Conservation (phyloP, 2,329 filamentous ascomycete species). For the Helotiales sp. region DNA sequence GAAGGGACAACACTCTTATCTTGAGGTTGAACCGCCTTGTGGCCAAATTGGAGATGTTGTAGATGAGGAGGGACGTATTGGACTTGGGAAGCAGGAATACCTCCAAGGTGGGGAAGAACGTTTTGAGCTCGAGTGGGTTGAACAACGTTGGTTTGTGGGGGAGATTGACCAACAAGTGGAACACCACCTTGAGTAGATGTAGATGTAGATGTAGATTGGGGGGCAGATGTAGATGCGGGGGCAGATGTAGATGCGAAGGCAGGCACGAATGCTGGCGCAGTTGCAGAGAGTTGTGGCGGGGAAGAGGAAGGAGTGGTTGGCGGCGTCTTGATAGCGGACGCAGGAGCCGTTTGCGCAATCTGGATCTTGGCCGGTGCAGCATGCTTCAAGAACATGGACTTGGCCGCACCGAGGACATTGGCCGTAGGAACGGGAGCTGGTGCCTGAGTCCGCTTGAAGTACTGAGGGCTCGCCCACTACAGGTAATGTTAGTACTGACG, state of each 20-base stretch:
- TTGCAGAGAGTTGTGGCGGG: no score
- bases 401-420: neutral
- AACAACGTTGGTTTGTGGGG: no score
- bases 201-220: no score
- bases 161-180: no score
- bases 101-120: neutral
- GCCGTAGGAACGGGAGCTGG: neutral
- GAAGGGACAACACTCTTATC: neutral
- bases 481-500: neutral
- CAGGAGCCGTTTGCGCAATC: no score
- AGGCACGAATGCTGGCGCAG: no score
- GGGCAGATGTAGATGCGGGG: no score
- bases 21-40: neutral
- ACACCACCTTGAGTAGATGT: no score
- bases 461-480: constrained; percentile 12
- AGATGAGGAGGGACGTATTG: neutral
- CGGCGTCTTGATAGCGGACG: neutral
- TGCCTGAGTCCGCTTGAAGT: neutral
- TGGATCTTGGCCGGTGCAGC: neutral
- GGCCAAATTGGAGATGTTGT: neutral
- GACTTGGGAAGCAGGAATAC: neutral
- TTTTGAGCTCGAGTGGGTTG: no score
- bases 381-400: neutral
- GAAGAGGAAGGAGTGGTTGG: neutral
- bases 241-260: no score